These are phyloP conservation scores for Epichloe glyceriae DNA, from an alignment of 2,329 filamentous ascomycete genomes.

Conservation along the genomic window DNA sequence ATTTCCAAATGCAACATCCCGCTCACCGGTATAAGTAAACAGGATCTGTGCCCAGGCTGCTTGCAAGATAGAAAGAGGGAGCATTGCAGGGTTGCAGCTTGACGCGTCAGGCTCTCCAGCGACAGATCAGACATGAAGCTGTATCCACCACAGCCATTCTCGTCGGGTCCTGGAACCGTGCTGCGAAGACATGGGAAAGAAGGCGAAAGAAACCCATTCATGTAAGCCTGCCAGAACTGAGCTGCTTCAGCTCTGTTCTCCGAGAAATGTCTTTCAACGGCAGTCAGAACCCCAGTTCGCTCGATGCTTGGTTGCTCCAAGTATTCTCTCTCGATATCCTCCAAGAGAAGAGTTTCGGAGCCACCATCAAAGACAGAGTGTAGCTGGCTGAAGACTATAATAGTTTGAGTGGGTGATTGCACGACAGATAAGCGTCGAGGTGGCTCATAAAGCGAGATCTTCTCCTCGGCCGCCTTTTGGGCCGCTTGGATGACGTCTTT, in stretches of 20 bases:
- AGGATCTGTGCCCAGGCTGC: conserved; percentile 23
- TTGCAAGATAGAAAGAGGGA: conserved; percentile 22
- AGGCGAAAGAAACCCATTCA: conserved; percentile 11
- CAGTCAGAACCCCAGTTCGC: conserved; percentile 8
- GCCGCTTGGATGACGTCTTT: conserved; percentile 6
- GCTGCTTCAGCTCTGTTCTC: conserved; percentile 8
- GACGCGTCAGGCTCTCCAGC: conserved; percentile 7
- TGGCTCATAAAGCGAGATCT: not conserved
- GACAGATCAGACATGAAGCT: conserved; percentile 7
- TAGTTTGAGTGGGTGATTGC: not conserved
- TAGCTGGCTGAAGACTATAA: conserved; percentile 21
- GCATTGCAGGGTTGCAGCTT: conserved; percentile 11
- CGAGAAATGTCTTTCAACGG: conserved; percentile 8
- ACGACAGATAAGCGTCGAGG: not conserved
- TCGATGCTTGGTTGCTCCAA: conserved; percentile 4
- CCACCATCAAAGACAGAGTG: conserved; percentile 25
- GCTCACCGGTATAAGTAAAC: conserved; percentile 19
- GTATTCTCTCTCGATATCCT: conserved; percentile 16
- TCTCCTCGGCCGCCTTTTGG: conserved; percentile 3
- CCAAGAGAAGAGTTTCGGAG: conserved; percentile 19
- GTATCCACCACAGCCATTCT: conserved; percentile 3
- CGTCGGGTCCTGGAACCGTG: not conserved
- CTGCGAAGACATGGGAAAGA: not conserved
- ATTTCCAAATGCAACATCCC: conserved; percentile 21
- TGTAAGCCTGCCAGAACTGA: conserved; percentile 1